phyloP scores from a whole-genome alignment of 2,329 filamentous ascomycete genomes.

The Clonostachys rosea region DNA sequence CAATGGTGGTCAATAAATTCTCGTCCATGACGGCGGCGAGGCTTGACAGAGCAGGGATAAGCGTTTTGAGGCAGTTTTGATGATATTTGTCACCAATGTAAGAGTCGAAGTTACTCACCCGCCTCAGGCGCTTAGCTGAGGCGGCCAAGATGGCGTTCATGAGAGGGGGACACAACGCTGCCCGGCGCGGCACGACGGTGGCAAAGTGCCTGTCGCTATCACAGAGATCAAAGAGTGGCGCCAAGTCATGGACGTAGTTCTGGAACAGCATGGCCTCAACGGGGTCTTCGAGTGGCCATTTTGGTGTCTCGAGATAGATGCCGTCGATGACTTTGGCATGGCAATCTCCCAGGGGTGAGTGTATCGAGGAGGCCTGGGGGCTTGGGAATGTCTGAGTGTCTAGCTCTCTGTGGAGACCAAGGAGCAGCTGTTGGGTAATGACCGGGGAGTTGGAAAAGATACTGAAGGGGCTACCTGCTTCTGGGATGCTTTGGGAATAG shows the following conservation, averaged over 20 bases:
- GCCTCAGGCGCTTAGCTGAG: conserved; percentile 46
- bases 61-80: conserved; percentile 42
- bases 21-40: conserved; percentile 17
- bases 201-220: conserved; percentile 42
- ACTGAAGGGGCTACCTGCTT: background rate
- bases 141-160: conserved; percentile 54
- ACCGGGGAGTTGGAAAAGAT: too few relatives aligned
- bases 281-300: conserved; percentile 8
- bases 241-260: conserved; percentile 15
- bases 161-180: conserved; percentile 43
- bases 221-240: conserved; percentile 32
- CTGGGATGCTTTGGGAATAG: background rate
- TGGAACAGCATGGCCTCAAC: conserved; percentile 17
- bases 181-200: conserved; percentile 45
- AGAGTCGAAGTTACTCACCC: conserved; percentile 34
- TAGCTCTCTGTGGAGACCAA: too few relatives aligned
- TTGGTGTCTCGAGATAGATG: background rate
- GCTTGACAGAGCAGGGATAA: conserved; percentile 17
- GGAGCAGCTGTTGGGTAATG: too few relatives aligned
- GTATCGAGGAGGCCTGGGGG: too few relatives aligned
- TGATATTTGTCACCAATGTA: conserved; percentile 48
- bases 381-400: background rate
- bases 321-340: background rate
- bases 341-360: too few relatives aligned
- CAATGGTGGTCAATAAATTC: conserved; percentile 18